These are phyloP conservation scores for Penicillium vulpinum DNA, from an alignment of 2,329 filamentous ascomycete genomes.

Conservation along the genomic window DNA sequence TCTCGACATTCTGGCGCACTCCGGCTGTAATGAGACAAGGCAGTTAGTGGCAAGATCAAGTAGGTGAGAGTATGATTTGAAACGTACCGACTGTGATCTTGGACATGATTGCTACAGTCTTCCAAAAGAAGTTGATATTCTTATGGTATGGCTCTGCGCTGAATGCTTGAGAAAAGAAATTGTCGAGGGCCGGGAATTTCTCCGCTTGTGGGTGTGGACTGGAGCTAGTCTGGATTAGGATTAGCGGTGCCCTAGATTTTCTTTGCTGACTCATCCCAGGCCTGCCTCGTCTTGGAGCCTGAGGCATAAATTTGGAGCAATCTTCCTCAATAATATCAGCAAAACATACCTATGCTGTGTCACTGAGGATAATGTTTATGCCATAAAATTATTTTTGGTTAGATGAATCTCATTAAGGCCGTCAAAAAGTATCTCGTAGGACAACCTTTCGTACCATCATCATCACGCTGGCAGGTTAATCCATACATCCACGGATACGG, in stretches of 20 bases:
- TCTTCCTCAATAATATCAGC: background rate
- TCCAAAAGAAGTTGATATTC: constrained; percentile 71
- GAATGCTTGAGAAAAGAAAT: constrained; percentile 37
- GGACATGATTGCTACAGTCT: constrained; percentile 69
- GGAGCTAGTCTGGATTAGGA: constrained; percentile 27
- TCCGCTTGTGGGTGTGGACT: constrained; percentile 42
- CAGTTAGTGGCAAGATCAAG: constrained; percentile 15
- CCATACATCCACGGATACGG: background rate
- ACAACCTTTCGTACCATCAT: background rate
- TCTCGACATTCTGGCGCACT: constrained; percentile 91
- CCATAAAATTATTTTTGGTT: background rate
- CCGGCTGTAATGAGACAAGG: constrained; percentile 58
- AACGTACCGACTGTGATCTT: constrained; percentile 59
- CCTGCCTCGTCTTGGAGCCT: constrained; percentile 12
- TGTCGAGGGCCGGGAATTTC: constrained; percentile 28
- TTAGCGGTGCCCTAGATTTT: constrained; percentile 32
- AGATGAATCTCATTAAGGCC: too few relatives aligned
- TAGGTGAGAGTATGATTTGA: background rate
- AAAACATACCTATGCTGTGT: background rate
- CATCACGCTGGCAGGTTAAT: background rate
- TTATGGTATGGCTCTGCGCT: constrained; percentile 70
- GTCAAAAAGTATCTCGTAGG: too few relatives aligned
- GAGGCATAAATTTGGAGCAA: background rate
- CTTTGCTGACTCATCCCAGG: constrained; percentile 18
- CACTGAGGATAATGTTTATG: background rate